Evolutionary conservation across 179 eudicot species (phyloP), one percentile per base, ranked within the genome.

Genomic region (Pouteria campechiana): DNA sequence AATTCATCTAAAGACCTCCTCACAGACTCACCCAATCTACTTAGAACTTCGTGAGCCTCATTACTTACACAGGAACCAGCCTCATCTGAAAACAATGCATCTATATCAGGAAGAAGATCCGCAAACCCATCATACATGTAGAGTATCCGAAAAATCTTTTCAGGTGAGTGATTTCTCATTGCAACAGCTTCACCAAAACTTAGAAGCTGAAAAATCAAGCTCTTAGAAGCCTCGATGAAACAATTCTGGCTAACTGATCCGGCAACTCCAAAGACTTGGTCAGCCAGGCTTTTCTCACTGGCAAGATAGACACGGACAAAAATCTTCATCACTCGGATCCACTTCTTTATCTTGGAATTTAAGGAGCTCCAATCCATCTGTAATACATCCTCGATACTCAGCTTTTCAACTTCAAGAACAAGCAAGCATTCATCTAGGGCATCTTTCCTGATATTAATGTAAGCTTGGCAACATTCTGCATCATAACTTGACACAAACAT

Each of bases 251-350:
- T 42, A 45, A 55, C 43, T 0, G 76, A 46, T 6, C 60, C 74
- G 12, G 57, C 50, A 3, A 55, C 70, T 18, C 58, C 68, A 2
- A 74, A 70, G 5, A 74, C 50, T 53, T 67, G 76, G 35, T 70
- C 81, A 8, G 54, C 29, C 33, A 74, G 43, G 37, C 38, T 48
- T 50, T 70, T 74, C 30, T 63, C 81, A 30, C 76, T 63, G 2
- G 70, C 68, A 4, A 74, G 74, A 58, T 70, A 70, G 23, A 74
- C 68, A 16, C 69, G 56, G 9, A 74, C 77, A 20, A 74, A 74
- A 8, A 60, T 35, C 53, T 70, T 74, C 54, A 70, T 63, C 4
- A 66, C 77, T 44, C 70, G 25, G 0, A 58, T 57, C 82, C 82
- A 75, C 37, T 61, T 53, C 57, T 48, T 48, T 36, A 71, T 75